Base-by-base conservation (phyloP, 2,329 filamentous ascomycete species). In the Cercospora zeae-maydis region DNA sequence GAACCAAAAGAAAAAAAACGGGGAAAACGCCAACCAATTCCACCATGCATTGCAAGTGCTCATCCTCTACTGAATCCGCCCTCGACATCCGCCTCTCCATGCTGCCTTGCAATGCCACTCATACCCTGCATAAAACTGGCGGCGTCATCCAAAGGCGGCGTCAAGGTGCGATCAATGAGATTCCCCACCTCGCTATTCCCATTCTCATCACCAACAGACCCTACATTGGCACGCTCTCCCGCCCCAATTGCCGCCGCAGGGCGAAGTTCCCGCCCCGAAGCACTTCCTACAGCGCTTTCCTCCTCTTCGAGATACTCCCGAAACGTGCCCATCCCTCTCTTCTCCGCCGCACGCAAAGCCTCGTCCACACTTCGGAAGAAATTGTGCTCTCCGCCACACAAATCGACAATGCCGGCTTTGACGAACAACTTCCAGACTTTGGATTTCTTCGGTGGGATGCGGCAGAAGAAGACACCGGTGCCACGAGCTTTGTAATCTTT, bases 291-390 rank as follows among this genome's bases (percentile, higher is more conserved):
- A 30, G n/a, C 56, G 10, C 39, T 24, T 14, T 42, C 16, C 24
- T 51, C 45, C 31, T 39, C 57, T 36, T 59, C 19, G 1, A 59
- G 33, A n/a, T 52, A 59, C 9, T 59, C 57, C 1, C 31, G 47
- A 53, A 59, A 59, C 7, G 57, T 59, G 1, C 57, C 57, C 57
- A 59, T 70, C 31, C 63, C 66, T n/a, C 61, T 88, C 9, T 86
- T 80, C 78, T 97, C 93, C 0, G 90, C 91, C 80, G 93, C 79
- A 58, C 88, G 84, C 69, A 99, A 76, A 1, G 95, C 95, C 74
- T 96, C 90, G 57, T 92, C 87, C 1, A 98, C 92, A 68, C 90
- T 88, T 24, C 84, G 82, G 8, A 96, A 89, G 76, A 97, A 96
- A 70, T 95, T 88, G 1, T 81, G 76, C 72, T 85, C 81, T 0